Conservation (phyloP, 257 asterid species). For the Euphrasia confusa region DNA sequence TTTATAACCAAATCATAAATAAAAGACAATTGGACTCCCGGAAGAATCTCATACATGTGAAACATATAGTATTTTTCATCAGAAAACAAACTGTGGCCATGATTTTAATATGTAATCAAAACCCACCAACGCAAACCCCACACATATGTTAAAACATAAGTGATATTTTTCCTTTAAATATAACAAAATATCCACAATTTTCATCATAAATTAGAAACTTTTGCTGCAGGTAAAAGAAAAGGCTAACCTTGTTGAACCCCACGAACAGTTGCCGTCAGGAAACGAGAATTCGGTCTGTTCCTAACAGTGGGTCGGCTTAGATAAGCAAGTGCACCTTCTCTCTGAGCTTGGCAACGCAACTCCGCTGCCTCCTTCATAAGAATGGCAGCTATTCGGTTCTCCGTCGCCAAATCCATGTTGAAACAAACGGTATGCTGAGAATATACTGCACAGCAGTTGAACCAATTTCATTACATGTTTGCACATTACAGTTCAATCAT, state of each 20-base stretch:
- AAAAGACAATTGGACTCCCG: not conserved
- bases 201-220: not conserved
- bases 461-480: constrained; percentile 3
- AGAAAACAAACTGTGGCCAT: no score
- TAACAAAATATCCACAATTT: constrained; percentile 1
- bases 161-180: not conserved
- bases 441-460: constrained; percentile 7
- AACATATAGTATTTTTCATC: no score
- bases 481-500: not conserved
- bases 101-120: not conserved
- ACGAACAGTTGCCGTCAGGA: constrained; percentile 86
- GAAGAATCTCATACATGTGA: not conserved
- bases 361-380: constrained; percentile 91
- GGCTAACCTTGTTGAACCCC: constrained; percentile 88
- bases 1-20: constrained; percentile 1
- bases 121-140: not conserved
- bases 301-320: constrained; percentile 64
- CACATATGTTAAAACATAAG: not conserved
- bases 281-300: constrained; percentile 85
- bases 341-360: constrained; percentile 73
- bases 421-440: constrained; percentile 2
- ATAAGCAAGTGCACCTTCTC: constrained; percentile 81
- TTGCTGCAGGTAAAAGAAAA: not conserved
- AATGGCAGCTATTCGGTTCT: constrained; percentile 77
- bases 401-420: constrained; percentile 83